Base-by-base conservation (phyloP, 192 early-diverging fungal species). In the Oehlia diaphana region DNA sequence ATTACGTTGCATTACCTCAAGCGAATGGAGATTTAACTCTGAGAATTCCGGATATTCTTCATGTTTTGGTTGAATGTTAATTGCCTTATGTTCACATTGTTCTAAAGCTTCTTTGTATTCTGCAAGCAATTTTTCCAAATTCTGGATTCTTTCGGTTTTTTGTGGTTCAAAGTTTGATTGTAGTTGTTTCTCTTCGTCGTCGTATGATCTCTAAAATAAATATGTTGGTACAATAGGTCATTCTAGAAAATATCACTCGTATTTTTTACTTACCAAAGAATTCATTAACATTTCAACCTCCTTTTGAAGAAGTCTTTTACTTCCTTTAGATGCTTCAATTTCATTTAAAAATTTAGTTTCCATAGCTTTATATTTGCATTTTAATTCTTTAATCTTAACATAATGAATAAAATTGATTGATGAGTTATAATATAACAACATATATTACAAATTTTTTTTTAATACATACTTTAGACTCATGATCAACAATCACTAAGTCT, bases 381-480 rank as follows among this genome's bases (percentile, higher is more conserved):
- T 65, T 37, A 44, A 65, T 47, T 61, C 23, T 31, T 39, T 74
- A 19, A 74, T 49, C 44, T 73, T 47, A 77, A 65, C 26, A 65
- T 70, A 31, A n/a, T n/a, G 14, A 42, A 44, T 42, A 42, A 65
- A 6, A 14, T 44, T 23, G 49, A 64, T 28, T 9, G 9, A 26
- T 73, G 12, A 73, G 10, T 23, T 39, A 9, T 14, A 42, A 63
- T 8, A 64, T 42, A 44, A 42, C 21, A 44, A 65, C 14, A 63
- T 23, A 63, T 23, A 14, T 37, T 37, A 3, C 35, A 37, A 31
- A 31, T 31, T 31, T 31, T 31, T 31, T 31, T 31, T 31, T 31
- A n/a, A 61, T 28, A 78, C 67, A 5, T 42, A 78, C 77, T 23
- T 78, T 66, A 23, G 9, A 35, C 31, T 78, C 77, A 31, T 33